A percentile compares a stretch with the other conserved stretches of the same genome.
Conservation (phyloP, 2,329 filamentous ascomycete species). For the Podosphaera fusca region DNA sequence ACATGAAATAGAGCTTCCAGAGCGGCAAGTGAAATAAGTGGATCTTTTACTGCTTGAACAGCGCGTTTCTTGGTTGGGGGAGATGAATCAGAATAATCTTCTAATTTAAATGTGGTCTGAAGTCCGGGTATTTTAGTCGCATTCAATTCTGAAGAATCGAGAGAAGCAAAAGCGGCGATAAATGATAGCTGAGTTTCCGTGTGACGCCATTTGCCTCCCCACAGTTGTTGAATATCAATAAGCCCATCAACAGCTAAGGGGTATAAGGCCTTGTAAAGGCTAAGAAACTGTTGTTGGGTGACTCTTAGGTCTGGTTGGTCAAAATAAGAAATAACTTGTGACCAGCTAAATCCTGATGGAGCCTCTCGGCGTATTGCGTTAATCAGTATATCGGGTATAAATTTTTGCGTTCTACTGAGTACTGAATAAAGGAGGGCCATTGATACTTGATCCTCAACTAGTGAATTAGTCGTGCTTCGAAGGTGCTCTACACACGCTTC, state of each 20-base stretch:
- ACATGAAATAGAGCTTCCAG: conserved; percentile 46
- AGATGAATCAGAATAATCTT: conserved; percentile 37
- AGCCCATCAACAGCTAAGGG: conserved; percentile 41
- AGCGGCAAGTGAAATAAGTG: conserved; percentile 71
- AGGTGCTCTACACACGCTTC: conserved; percentile 37
- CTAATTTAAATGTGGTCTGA: conserved; percentile 47
- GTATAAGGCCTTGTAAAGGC: conserved; percentile 56
- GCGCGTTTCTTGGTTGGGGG: conserved; percentile 36
- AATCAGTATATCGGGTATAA: conserved; percentile 32
- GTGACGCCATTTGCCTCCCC: conserved; percentile 75
- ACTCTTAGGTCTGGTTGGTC: conserved; percentile 59
- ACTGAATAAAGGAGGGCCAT: conserved; percentile 47
- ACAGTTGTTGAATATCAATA: conserved; percentile 71
- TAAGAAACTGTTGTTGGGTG: conserved; percentile 57
- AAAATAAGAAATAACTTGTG: conserved; percentile 54
- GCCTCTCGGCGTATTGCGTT: conserved; percentile 38
- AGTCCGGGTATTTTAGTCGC: conserved; percentile 66
- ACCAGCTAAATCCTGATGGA: conserved; percentile 41
- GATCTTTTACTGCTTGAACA: conserved; percentile 52
- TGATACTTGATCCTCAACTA: conserved; percentile 64
- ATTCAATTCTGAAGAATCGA: conserved; percentile 54
- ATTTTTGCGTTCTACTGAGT: conserved; percentile 30
- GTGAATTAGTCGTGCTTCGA: conserved; percentile 29
- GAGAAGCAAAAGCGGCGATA: conserved; percentile 62
- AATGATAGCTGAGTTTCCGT: conserved; percentile 84